phyloP scores from a whole-genome alignment of 805 yeast species.

The Lachancea cidri region DNA sequence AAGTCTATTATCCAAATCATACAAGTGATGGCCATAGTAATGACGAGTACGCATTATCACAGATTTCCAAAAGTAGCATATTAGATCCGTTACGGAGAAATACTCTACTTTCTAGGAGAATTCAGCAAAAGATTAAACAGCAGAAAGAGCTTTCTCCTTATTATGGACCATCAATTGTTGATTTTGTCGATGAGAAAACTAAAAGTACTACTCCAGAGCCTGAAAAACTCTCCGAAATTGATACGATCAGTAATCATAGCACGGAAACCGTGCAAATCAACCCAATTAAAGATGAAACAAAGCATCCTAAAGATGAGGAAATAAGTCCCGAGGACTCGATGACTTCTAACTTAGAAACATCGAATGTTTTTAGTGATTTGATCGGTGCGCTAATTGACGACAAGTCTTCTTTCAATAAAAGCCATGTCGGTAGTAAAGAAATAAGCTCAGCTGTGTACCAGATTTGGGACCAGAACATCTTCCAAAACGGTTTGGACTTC shows the following conservation, averaged over 20 bases:
- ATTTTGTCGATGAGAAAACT: not conserved
- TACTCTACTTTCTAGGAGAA: constrained; percentile 16
- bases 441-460: constrained; percentile 7
- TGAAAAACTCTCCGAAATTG: too few relatives aligned
- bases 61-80: constrained; percentile 2
- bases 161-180: not conserved
- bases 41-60: not conserved
- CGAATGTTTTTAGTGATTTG: constrained; percentile 15
- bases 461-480: constrained; percentile 14
- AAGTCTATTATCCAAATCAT: constrained; percentile 4
- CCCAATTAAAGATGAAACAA: too few relatives aligned
- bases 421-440: not conserved
- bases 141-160: constrained; percentile 9
- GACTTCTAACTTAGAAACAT: not conserved
- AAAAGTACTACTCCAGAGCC: too few relatives aligned
- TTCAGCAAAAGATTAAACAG: constrained; percentile 14
- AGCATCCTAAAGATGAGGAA: too few relatives aligned
- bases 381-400: constrained; percentile 14
- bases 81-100: constrained; percentile 25
- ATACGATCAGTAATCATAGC: too few relatives aligned
- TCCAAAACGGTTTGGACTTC: constrained; percentile 8
- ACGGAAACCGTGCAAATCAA: too few relatives aligned
- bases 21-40: not conserved
- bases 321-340: too few relatives aligned
- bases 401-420: constrained; percentile 10